A percentile compares a stretch with the other conserved stretches of the same genome.
Evolutionary conservation across 768 basidiomycete genomes (phyloP).

Genomic region (Suillus occidentalis): DNA sequence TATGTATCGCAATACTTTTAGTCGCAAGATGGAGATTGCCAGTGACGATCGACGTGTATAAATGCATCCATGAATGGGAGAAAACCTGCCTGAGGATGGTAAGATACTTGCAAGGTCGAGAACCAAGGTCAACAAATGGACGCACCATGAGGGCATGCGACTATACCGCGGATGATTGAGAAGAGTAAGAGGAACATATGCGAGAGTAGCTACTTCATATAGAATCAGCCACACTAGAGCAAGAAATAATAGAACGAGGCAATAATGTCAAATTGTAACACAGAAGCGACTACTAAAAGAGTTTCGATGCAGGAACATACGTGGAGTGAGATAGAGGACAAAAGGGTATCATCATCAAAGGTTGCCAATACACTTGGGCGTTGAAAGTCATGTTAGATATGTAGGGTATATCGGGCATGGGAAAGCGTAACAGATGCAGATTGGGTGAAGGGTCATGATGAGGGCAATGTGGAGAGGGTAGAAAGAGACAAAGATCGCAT

Average conservation of each 20-base stretch:
- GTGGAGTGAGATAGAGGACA: not conserved
- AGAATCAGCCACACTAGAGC: not conserved
- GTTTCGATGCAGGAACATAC: not conserved
- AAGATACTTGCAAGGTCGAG: not conserved
- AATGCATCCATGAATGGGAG: constrained; percentile 2
- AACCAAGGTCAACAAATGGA: no score
- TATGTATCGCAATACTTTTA: constrained; percentile 13
- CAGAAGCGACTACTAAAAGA: constrained; percentile 1
- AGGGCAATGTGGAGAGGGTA: constrained; percentile 9
- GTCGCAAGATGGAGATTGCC: constrained; percentile 2
- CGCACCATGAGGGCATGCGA: constrained; percentile 3
- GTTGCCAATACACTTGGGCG: constrained; percentile 5
- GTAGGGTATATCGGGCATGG: constrained; percentile 5
- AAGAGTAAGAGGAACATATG: not conserved
- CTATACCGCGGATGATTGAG: not conserved
- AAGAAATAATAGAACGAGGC: not conserved
- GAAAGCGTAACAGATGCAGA: constrained; percentile 34
- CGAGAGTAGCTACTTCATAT: not conserved
- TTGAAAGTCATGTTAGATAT: constrained; percentile 4
- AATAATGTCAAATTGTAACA: constrained; percentile 4
- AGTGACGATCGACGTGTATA: constrained; percentile 3
- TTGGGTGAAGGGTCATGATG: constrained; percentile 30
- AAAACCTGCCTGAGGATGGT: not conserved
- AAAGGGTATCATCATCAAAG: constrained; percentile 4
- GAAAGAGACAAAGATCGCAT: constrained; percentile 5